phyloP scores from a whole-genome alignment of 768 basidiomycete genomes.

The Cystobasidium ongulense region DNA sequence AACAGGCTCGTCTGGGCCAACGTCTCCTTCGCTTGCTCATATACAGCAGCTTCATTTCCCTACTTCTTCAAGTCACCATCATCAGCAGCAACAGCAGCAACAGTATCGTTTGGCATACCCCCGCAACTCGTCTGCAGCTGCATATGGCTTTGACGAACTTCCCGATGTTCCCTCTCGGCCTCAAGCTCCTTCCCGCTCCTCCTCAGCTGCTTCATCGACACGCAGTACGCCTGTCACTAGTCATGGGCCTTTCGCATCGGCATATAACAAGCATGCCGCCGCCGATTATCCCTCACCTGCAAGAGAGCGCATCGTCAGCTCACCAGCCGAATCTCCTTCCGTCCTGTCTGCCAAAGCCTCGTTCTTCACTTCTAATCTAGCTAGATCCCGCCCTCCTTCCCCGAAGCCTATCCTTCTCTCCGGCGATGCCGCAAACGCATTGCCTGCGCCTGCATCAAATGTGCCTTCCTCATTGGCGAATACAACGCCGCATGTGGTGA shows the following conservation, averaged over 20 bases:
- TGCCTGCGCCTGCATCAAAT: not conserved
- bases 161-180: not conserved
- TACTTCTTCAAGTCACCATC: not conserved
- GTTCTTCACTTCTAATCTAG: slow-evolving; percentile 16
- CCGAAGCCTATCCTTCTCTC: slow-evolving; percentile 19
- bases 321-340: not conserved
- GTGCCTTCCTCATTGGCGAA: not conserved
- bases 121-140: not conserved
- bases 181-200: not conserved
- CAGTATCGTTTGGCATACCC: not conserved
- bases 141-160: not conserved
- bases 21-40: not conserved
- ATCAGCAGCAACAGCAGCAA: not conserved
- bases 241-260: not conserved
- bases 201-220: not conserved
- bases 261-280: not conserved
- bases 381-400: slow-evolving; percentile 14
- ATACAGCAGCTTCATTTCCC: not conserved
- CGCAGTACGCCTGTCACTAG: not conserved
- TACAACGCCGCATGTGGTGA: not conserved
- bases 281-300: not conserved
- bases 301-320: not conserved
- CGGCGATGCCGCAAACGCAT: not conserved
- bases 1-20: not conserved
- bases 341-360: not conserved